These are phyloP conservation scores for Forsythia suspensa DNA, from an alignment of 257 asterid genomes.

Conservation along the genomic window DNA sequence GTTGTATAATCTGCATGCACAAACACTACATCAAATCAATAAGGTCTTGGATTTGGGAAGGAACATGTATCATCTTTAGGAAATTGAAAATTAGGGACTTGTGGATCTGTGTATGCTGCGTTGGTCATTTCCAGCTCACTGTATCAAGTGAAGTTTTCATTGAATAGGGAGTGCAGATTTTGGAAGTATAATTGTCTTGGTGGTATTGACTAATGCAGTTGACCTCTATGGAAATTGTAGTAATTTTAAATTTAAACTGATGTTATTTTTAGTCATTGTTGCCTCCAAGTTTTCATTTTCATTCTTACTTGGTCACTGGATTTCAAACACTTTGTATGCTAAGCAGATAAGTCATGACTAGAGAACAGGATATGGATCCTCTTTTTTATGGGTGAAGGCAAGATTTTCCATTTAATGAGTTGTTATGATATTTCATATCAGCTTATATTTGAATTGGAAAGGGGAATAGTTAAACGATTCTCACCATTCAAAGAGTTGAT, in stretches of 20 bases:
- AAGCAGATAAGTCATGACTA: background rate
- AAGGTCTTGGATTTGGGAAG: background rate
- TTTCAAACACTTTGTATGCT: constrained; percentile 15
- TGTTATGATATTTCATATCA: background rate
- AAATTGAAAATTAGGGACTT: background rate
- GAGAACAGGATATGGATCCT: background rate
- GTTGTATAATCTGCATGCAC: background rate
- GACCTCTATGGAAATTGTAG: background rate
- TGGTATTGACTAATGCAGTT: background rate
- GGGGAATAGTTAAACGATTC: constrained; percentile 5
- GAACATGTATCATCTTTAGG: background rate
- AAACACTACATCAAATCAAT: background rate
- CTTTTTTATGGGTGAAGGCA: background rate
- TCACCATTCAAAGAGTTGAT: background rate
- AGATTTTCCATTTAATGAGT: background rate
- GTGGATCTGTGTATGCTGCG: background rate
- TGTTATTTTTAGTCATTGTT: constrained; percentile 4
- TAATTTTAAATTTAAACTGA: constrained; percentile 8
- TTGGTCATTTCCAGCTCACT: constrained; percentile 8
- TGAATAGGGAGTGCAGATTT: background rate
- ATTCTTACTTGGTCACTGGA: constrained; percentile 16
- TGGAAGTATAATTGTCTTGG: background rate
- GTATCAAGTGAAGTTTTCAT: background rate
- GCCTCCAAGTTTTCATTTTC: constrained; percentile 6
- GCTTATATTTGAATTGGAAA: background rate